Conservation (phyloP, 805 yeast species). For the Metschnikowia borealis region DNA sequence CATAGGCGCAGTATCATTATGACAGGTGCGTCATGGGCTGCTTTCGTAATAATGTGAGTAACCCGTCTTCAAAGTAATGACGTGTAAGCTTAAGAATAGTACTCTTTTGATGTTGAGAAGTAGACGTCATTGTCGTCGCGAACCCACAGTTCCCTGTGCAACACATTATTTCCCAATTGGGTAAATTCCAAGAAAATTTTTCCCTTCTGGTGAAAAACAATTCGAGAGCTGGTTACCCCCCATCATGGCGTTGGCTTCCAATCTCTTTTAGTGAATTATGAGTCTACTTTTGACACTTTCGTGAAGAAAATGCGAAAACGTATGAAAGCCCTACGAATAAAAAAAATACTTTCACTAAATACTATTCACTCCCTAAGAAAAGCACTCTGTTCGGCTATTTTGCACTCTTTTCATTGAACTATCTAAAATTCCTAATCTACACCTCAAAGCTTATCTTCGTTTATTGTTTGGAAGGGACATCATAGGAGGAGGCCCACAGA, state of each 20-base stretch:
- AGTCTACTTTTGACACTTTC: neutral
- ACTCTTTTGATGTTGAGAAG: neutral
- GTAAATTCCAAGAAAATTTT: neutral
- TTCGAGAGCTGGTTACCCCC: neutral
- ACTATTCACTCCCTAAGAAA: too few species aligned
- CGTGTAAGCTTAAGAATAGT: neutral
- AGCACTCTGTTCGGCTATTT: too few species aligned
- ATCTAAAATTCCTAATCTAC: too few species aligned
- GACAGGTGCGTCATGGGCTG: neutral
- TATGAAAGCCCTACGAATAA: too few species aligned
- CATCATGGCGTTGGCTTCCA: neutral
- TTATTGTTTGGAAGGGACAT: too few species aligned
- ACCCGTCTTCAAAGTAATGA: neutral
- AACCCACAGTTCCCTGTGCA: neutral
- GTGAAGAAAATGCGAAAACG: neutral
- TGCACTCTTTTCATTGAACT: too few species aligned
- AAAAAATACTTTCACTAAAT: too few species aligned
- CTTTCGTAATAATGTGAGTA: neutral
- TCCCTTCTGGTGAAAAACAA: neutral
- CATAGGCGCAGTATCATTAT: neutral
- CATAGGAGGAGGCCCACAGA: too few species aligned
- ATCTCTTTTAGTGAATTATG: neutral
- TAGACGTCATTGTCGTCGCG: constrained; percentile 1
- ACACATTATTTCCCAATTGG: neutral
- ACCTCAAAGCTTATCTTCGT: too few species aligned